phyloP scores from a whole-genome alignment of 441 rosid species.

The Melastoma candidum region DNA sequence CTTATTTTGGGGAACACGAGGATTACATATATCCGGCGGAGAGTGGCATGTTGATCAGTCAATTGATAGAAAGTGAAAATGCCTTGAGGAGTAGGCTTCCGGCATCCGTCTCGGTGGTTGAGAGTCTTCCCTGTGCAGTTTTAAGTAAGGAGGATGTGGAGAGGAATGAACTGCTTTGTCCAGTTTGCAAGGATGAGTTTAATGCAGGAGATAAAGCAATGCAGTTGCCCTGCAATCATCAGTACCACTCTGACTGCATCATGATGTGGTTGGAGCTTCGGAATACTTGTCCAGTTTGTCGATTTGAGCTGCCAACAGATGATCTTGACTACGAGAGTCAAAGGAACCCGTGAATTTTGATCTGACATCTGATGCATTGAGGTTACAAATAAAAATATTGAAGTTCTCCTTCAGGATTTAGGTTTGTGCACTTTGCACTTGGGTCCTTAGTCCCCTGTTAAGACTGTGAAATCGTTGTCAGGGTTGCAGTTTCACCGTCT shows the following conservation, averaged over 20 bases:
- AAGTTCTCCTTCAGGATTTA: not conserved
- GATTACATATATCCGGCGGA: conserved; percentile 46
- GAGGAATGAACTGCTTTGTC: conserved; percentile 43
- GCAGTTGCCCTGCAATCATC: conserved; percentile 74
- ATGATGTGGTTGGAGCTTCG: conserved; percentile 67
- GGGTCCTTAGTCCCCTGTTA: no score
- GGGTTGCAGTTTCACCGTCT: no score
- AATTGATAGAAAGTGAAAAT: conserved; percentile 50
- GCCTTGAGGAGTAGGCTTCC: conserved; percentile 48
- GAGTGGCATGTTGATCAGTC: conserved; percentile 59
- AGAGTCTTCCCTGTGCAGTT: conserved; percentile 44
- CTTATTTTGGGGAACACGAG: conserved; percentile 43
- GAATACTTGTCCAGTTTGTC: conserved; percentile 97
- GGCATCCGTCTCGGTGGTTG: conserved; percentile 50
- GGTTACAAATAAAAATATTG: not conserved
- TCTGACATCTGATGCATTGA: not conserved
- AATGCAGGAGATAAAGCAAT: conserved; percentile 42
- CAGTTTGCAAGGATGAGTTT: conserved; percentile 85
- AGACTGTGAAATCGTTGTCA: no score
- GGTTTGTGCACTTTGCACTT: not conserved
- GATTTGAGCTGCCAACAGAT: conserved; percentile 76
- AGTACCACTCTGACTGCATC: conserved; percentile 78
- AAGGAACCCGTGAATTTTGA: conserved; percentile 31
- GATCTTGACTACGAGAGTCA: conserved; percentile 62
- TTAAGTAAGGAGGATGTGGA: conserved; percentile 45